These are phyloP conservation scores for Sporothrix curviconia DNA, from an alignment of 2,329 filamentous ascomycete genomes.

Conservation along the genomic window DNA sequence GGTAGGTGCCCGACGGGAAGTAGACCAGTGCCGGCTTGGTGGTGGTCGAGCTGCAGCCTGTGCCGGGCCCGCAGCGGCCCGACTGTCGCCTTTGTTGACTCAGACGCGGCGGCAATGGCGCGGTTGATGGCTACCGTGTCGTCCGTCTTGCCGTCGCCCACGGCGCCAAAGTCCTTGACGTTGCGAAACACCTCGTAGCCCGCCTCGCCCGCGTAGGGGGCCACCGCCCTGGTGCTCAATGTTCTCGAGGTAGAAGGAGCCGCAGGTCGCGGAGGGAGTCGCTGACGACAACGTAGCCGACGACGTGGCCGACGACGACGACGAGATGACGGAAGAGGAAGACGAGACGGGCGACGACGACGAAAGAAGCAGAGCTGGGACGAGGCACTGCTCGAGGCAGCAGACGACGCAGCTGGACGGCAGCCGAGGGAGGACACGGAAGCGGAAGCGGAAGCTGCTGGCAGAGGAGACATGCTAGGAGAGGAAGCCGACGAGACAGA, in stretches of 20 bases:
- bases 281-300: too few relatives aligned
- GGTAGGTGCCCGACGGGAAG: constrained; percentile 20
- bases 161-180: constrained; percentile 44
- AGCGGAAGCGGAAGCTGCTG: too few relatives aligned
- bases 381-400: neutral
- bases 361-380: too few relatives aligned
- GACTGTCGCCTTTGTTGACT: neutral
- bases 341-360: neutral
- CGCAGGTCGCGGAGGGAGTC: constrained; percentile 1
- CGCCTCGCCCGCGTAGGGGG: constrained; percentile 12
- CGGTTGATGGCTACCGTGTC: constrained; percentile 65
- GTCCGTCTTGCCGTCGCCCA: constrained; percentile 66
- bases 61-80: constrained; percentile 14
- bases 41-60: constrained; percentile 15
- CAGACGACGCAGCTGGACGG: too few relatives aligned
- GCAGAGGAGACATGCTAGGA: neutral
- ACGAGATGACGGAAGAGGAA: neutral
- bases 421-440: too few relatives aligned
- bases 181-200: constrained; percentile 20
- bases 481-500: neutral
- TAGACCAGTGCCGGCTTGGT: constrained; percentile 18
- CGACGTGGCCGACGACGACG: neutral
- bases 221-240: constrained; percentile 17
- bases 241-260: constrained; percentile 11
- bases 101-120: constrained; percentile 43